These are phyloP conservation scores for Penicillium sp. DNA, from an alignment of 2,329 filamentous ascomycete species.

Conservation along the genomic window DNA sequence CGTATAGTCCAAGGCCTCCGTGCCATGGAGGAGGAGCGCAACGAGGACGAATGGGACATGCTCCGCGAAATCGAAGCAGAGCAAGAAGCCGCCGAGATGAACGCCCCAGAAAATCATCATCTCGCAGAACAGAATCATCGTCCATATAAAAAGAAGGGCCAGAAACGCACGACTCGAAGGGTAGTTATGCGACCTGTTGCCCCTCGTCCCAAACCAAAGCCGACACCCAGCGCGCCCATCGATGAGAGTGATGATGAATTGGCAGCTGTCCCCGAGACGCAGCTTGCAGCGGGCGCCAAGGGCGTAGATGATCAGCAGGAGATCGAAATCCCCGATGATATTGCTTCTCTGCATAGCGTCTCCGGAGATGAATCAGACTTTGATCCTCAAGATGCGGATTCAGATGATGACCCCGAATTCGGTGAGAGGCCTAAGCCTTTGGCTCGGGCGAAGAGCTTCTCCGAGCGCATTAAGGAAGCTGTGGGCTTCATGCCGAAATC, in stretches of 20 bases:
- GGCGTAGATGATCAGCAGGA: constrained; percentile 11
- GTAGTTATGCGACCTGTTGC: constrained; percentile 43
- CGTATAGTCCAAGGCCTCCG: constrained; percentile 38
- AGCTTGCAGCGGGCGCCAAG: constrained; percentile 13
- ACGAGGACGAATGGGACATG: constrained; percentile 44
- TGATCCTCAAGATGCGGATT: constrained; percentile 17
- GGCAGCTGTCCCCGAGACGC: constrained; percentile 30
- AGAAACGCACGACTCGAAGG: constrained; percentile 46
- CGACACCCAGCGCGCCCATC: constrained; percentile 16
- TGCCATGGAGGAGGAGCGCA: constrained; percentile 40
- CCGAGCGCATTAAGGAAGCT: constrained; percentile 37
- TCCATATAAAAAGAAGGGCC: constrained; percentile 47
- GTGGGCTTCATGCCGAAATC: constrained; percentile 22
- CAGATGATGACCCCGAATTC: constrained; percentile 31
- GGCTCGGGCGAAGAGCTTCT: constrained; percentile 30
- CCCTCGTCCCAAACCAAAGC: constrained; percentile 27
- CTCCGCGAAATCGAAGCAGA: constrained; percentile 44
- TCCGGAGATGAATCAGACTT: constrained; percentile 28
- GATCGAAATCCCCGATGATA: constrained; percentile 10
- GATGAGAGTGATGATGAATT: constrained; percentile 30
- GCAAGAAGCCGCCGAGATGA: constrained; percentile 26
- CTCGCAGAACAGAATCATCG: constrained; percentile 4
- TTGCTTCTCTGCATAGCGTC: constrained; percentile 27
- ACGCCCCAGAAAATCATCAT: constrained; percentile 38
- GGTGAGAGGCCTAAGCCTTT: constrained; percentile 19